These are phyloP conservation scores for Aspergillus biplanus DNA, from an alignment of 495 filamentous ascomycete genomes.

Conservation along the genomic window DNA sequence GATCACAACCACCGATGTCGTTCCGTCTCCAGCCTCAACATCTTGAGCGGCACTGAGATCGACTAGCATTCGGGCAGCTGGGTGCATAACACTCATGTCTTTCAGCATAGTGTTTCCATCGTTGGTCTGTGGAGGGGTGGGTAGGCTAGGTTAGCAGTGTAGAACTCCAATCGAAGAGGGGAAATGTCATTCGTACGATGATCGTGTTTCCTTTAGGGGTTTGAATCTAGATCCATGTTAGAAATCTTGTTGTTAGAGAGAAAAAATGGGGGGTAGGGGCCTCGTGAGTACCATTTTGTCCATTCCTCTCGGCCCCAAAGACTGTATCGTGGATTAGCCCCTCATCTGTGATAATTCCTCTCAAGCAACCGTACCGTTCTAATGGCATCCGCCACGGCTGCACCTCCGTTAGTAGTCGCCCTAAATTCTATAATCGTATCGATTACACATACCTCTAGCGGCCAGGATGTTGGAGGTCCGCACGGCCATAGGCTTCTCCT, in stretches of 20 bases:
- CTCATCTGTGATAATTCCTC: slow-evolving; percentile 38
- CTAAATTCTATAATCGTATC: slow-evolving; percentile 18
- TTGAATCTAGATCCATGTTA: slow-evolving; percentile 66
- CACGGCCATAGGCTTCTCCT: slow-evolving; percentile 98
- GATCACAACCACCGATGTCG: slow-evolving; percentile 97
- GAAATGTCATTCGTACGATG: slow-evolving; percentile 59
- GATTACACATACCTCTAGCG: slow-evolving; percentile 74
- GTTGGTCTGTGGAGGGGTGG: slow-evolving; percentile 67
- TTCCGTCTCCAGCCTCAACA: slow-evolving; percentile 97
- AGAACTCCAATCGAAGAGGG: slow-evolving; percentile 4
- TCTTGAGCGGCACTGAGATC: slow-evolving; percentile 96
- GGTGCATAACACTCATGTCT: slow-evolving; percentile 98
- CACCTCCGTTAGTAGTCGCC: slow-evolving; percentile 18
- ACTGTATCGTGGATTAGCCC: slow-evolving; percentile 55
- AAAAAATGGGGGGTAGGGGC: not conserved
- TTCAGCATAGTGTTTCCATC: slow-evolving; percentile 98
- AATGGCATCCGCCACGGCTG: slow-evolving; percentile 96
- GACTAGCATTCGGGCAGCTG: slow-evolving; percentile 97
- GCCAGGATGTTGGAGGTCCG: slow-evolving; percentile 94
- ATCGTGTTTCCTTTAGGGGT: slow-evolving; percentile 95
- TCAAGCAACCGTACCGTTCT: slow-evolving; percentile 63
- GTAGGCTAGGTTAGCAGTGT: slow-evolving; percentile 19
- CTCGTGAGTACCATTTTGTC: slow-evolving; percentile 81
- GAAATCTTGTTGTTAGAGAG: slow-evolving; percentile 7
- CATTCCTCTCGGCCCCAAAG: slow-evolving; percentile 78